Evolutionary conservation across 2,329 filamentous ascomycete genomes (phyloP).

Genomic region (Colletotrichum paranaense): DNA sequence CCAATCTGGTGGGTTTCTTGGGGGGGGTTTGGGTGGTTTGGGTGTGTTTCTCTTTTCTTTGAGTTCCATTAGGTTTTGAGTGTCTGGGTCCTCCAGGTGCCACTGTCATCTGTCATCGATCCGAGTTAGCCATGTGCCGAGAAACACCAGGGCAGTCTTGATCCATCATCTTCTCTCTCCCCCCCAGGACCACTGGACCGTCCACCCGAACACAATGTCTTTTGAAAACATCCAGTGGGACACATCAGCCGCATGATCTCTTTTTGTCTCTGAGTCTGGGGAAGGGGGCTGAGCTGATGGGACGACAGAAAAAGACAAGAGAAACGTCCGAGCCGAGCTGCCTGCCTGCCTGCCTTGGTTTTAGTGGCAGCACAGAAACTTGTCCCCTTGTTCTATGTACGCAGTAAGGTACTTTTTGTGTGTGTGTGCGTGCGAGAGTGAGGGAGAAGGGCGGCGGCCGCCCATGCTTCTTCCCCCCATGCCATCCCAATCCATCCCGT

Average conservation of each 20-base stretch:
- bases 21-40: not conserved
- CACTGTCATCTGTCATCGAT: not conserved
- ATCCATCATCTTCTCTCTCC: not conserved
- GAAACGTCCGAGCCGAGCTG: not conserved
- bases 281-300: not conserved
- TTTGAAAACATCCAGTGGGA: conserved; percentile 1
- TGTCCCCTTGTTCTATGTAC: not conserved
- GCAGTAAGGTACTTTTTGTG: not conserved
- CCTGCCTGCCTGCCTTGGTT: not conserved
- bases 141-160: not conserved
- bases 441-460: conserved; percentile 1
- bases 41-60: not conserved
- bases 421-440: too few species aligned
- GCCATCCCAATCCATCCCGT: not conserved
- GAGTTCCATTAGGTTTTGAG: not conserved
- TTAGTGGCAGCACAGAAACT: not conserved
- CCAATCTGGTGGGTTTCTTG: too few species aligned
- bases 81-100: not conserved
- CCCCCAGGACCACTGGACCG: not conserved
- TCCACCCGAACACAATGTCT: not conserved
- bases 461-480: not conserved
- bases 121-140: not conserved
- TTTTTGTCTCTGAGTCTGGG: not conserved
- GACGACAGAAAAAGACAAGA: not conserved
- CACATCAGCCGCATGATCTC: not conserved